These are phyloP conservation scores for Aureobasidium leucospermi DNA, from an alignment of 2,329 filamentous ascomycete species.

Conservation along the genomic window DNA sequence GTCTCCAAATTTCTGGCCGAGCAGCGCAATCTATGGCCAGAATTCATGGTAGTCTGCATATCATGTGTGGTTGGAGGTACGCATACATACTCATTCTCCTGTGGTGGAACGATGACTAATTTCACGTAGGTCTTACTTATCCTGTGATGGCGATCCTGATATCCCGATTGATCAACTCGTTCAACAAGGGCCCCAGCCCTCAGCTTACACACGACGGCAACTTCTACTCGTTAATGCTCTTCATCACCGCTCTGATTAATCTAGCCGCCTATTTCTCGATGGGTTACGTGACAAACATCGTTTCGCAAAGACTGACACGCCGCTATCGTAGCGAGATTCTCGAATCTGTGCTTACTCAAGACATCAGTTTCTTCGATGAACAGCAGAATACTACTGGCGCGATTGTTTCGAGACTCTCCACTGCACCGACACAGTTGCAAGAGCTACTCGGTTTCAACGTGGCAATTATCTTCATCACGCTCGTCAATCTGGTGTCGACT, in stretches of 20 bases:
- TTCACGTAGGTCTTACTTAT: slow-evolving; percentile 52
- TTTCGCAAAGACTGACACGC: background rate
- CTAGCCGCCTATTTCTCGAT: slow-evolving; percentile 37
- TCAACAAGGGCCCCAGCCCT: slow-evolving; percentile 49
- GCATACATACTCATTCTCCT: no score
- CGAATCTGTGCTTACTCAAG: slow-evolving; percentile 34
- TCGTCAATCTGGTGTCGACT: slow-evolving; percentile 26
- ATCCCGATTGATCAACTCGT: slow-evolving; percentile 72
- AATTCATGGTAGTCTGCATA: slow-evolving; percentile 68
- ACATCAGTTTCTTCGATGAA: slow-evolving; percentile 36
- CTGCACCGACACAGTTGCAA: slow-evolving; percentile 40
- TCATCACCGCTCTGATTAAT: slow-evolving; percentile 46
- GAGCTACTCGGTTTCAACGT: slow-evolving; percentile 38
- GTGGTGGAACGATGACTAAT: no score
- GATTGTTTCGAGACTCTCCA: slow-evolving; percentile 35
- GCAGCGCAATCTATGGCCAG: slow-evolving; percentile 57
- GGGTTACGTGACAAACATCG: slow-evolving; percentile 36
- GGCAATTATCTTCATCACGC: slow-evolving; percentile 44
- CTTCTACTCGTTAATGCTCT: slow-evolving; percentile 84
- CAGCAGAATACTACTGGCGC: slow-evolving; percentile 39
- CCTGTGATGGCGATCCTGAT: slow-evolving; percentile 75
- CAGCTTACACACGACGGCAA: slow-evolving; percentile 62
- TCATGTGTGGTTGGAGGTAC: slow-evolving; percentile 68
- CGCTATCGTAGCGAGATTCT: slow-evolving; percentile 29
- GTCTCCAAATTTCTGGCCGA: slow-evolving; percentile 27